phyloP scores from a whole-genome alignment of 2,329 filamentous ascomycete species.

The Cadophora malorum region DNA sequence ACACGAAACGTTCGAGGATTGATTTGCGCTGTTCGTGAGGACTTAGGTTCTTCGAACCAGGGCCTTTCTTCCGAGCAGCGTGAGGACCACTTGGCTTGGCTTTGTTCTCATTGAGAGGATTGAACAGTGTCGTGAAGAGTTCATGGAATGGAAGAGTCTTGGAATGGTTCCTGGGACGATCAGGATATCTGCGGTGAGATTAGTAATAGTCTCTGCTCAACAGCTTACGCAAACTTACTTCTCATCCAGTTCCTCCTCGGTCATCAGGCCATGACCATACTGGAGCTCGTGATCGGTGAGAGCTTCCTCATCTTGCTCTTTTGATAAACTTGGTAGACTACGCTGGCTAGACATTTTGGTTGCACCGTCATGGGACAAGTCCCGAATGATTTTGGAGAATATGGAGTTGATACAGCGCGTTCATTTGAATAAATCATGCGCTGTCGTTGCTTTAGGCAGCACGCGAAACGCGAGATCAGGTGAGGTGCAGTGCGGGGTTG shows the following conservation, averaged over 20 bases:
- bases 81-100: constrained; percentile 61
- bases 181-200: constrained; percentile 71
- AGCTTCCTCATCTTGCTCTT: constrained; percentile 37
- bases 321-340: constrained; percentile 16
- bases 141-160: constrained; percentile 84
- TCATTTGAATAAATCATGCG: neutral
- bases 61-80: constrained; percentile 64
- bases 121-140: constrained; percentile 79
- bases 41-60: constrained; percentile 63
- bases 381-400: no score
- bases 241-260: constrained; percentile 35
- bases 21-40: constrained; percentile 80
- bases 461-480: neutral
- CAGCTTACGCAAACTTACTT: constrained; percentile 33
- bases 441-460: neutral
- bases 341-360: constrained; percentile 3
- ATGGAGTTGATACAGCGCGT: neutral
- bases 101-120: constrained; percentile 73
- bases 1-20: constrained; percentile 87
- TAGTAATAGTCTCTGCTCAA: neutral
- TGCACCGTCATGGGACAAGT: neutral
- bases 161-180: constrained; percentile 80
- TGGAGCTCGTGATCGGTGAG: constrained; percentile 53
- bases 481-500: neutral
- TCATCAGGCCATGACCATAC: constrained; percentile 53